Evolutionary conservation across 306 rosid species (phyloP).

Genomic region (Castanospermum australe): DNA sequence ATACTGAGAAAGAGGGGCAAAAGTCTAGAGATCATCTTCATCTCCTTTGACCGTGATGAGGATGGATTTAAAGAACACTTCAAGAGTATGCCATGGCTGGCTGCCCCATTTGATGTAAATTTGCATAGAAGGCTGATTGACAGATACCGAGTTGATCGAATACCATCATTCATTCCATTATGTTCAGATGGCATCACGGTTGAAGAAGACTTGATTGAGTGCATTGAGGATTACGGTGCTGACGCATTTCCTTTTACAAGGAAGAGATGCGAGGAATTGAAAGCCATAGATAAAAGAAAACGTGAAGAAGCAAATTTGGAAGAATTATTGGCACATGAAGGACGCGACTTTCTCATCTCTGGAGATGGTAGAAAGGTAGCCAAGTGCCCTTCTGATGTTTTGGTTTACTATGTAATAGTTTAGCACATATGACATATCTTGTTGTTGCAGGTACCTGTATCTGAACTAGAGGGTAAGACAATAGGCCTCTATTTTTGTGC

Average conservation of each 20-base stretch:
- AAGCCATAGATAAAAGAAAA: conserved; percentile 60
- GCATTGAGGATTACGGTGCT: conserved; percentile 84
- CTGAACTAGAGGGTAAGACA: conserved; percentile 71
- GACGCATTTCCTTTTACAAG: conserved; percentile 89
- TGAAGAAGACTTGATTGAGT: conserved; percentile 62
- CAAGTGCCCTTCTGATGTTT: neutral
- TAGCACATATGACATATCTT: neutral
- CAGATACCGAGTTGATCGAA: conserved; percentile 55
- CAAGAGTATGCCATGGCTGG: conserved; percentile 82
- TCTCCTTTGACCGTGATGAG: conserved; percentile 72
- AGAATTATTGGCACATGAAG: conserved; percentile 61
- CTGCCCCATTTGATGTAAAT: conserved; percentile 60
- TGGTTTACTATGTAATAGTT: neutral
- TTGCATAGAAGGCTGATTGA: conserved; percentile 60
- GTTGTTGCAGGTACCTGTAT: conserved; percentile 51
- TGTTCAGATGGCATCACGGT: conserved; percentile 43
- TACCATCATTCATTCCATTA: conserved; percentile 71
- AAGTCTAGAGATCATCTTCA: conserved; percentile 67
- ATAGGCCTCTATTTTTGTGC: conserved; percentile 83
- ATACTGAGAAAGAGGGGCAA: conserved; percentile 43
- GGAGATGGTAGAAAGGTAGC: conserved; percentile 67
- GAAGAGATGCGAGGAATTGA: conserved; percentile 63
- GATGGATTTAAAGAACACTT: conserved; percentile 62
- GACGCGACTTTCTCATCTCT: conserved; percentile 54
- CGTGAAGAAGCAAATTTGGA: conserved; percentile 62